Conservation (phyloP, 1,139 yeast genomes). For the Hansenula lynferdii region DNA sequence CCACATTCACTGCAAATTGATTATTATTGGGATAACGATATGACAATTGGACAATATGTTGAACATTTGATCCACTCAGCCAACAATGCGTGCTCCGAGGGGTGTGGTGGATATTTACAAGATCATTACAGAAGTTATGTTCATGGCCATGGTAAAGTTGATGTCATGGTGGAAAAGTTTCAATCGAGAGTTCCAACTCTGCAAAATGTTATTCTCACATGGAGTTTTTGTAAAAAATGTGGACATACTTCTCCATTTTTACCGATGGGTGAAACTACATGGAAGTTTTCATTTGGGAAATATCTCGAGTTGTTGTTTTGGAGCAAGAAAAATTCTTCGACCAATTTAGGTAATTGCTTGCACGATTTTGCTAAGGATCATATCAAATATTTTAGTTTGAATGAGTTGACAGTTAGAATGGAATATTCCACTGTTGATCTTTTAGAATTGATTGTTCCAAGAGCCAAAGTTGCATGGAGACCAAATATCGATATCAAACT, state of each 20-base stretch:
- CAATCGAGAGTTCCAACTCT: constrained; percentile 54
- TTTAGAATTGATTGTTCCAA: constrained; percentile 76
- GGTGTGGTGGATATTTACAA: constrained; percentile 65
- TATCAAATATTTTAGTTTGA: constrained; percentile 77
- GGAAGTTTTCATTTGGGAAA: constrained; percentile 91
- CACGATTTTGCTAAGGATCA: constrained; percentile 83
- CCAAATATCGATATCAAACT: constrained; percentile 66
- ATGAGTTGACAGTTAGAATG: constrained; percentile 72
- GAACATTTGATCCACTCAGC: constrained; percentile 78
- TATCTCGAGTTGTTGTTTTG: constrained; percentile 84
- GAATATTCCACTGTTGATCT: constrained; percentile 74
- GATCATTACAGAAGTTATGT: constrained; percentile 88
- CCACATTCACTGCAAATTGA: constrained; percentile 82
- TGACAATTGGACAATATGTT: constrained; percentile 82
- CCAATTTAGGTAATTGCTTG: constrained; percentile 55
- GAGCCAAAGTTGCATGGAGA: constrained; percentile 64
- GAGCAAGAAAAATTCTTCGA: constrained; percentile 43
- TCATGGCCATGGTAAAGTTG: constrained; percentile 82
- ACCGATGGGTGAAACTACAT: constrained; percentile 85
- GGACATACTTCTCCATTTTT: constrained; percentile 69
- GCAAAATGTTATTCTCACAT: constrained; percentile 71
- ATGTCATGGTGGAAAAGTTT: constrained; percentile 63
- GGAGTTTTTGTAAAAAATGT: constrained; percentile 90
- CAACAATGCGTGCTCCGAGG: constrained; percentile 64
- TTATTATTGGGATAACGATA: constrained; percentile 87